Base-by-base conservation (phyloP, 106 monocot species). In the Platanthera guangdongensis region DNA sequence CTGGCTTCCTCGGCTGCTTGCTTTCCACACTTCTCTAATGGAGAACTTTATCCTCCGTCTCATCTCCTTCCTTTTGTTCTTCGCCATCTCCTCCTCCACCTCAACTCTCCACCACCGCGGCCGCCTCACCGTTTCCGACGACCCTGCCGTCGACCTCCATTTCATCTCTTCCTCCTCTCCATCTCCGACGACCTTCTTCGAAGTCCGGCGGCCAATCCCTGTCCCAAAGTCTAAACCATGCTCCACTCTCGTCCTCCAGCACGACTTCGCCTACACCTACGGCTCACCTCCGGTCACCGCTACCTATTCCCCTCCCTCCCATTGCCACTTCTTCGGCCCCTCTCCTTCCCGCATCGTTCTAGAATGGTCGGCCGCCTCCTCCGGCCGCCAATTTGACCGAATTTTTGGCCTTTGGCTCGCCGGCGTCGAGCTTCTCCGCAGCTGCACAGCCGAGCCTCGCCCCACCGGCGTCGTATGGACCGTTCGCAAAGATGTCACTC, bases 251-350 rank as follows among this genome's bases (percentile, higher is more conserved):
- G 22, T 90, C 73, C 78, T 94, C 81, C 22, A 57, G 67, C 85
- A 88, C 83, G 81, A 80, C 83, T 93, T 93, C 86, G 86, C 84
- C 74, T 0, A 88, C 83, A 87, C 90, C 76, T 88, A 85, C 88
- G 85, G 86, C 81, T 64, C 47, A 51, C 90, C 88, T 4, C 90
- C 94, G 0, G 74, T 77, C 50, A 47, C 82, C 80, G 72, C 73
- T 54, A 21, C 80, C 47, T 90, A 86, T 82, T 62, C 71, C 50
- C 75, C 86, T 21, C 90, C 87, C 63, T 76, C 55, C 67, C 32
- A 46, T 75, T 63, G 51, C 82, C 47, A 25, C 74, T 53, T 16
- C 51, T 25, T 25, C 76, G 47, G 15, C 64, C 19, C 9, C 39
- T 8, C 80, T n/a, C 87, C 89, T 49, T 78, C 88, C 21, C 72